Evolutionary conservation across 1,284 basidiomycete species (phyloP), one percentile per base, ranked within the genome.

Genomic region (Inonotus hispidus): DNA sequence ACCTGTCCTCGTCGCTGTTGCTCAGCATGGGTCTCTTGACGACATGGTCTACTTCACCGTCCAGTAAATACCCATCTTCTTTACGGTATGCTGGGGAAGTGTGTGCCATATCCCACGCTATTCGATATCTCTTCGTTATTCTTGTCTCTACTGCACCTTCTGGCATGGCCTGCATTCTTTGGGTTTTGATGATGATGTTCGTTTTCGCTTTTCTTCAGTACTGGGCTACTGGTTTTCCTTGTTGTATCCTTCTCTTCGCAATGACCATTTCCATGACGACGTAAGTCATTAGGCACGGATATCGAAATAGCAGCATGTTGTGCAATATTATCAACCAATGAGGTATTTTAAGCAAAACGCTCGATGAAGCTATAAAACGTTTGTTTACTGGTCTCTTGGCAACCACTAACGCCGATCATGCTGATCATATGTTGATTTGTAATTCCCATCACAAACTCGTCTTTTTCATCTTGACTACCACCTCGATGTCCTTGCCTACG

Each of bases 41-140:
- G 86, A 88, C 70, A 71, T 74, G 41, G 72, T 85, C 70, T 88
- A 84, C 82, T 82, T 84, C 71, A 77, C 77, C 43, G 79, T 82
- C 21, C 27, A 52, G 50, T 52, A 52, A n/a, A 52, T n/a, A 27
- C 13, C 16, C 7, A 43, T 43, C 41, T 43, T 16, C 0, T 5
- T 43, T 21, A n/a, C 16, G 41, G 41, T 16, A 21, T 5, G 41
- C 16, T n/a, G 16, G 16, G 16, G 19, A 43, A 43, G 41, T 43
- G 10, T 5, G 41, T 14, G 16, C 6, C 16, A 6, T 21, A 21
- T 7, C 6, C 19, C 19, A 21, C 14, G 3, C 14, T 19, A 13
- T 41, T 41, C n/a, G 39, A 7, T 43, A 10, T 43, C 41, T 43
- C n/a, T 43, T 43, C 41, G 41, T 43, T n/a, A 16, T 43, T 43